phyloP scores from a whole-genome alignment of 2,329 filamentous ascomycete species.

The Paecilomyces dactylethromorphus region DNA sequence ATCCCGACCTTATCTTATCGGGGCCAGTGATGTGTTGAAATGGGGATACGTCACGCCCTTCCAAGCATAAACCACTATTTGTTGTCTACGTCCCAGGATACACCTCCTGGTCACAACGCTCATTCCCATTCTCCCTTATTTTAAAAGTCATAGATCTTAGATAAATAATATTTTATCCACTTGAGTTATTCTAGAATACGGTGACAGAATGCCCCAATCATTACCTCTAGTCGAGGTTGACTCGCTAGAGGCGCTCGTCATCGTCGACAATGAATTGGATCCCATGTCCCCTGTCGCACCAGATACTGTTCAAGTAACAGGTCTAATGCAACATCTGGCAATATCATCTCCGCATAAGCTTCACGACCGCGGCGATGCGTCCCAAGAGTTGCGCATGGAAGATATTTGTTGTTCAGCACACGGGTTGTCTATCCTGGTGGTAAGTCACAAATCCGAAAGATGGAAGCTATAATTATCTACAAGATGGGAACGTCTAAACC shows the following conservation, averaged over 20 bases:
- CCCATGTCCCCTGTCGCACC: constrained; percentile 43
- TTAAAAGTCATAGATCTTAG: not conserved
- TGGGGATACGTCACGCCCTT: not conserved
- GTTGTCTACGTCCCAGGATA: not conserved
- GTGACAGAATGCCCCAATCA: not conserved
- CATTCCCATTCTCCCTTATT: not conserved
- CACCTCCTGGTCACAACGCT: not conserved
- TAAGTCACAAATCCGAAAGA: constrained; percentile 18
- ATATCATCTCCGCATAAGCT: constrained; percentile 26
- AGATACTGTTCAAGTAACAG: constrained; percentile 36
- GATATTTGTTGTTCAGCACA: constrained; percentile 50
- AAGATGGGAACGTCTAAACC: not conserved
- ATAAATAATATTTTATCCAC: not conserved
- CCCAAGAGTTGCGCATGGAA: constrained; percentile 43
- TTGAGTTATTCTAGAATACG: not conserved
- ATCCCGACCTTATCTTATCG: not conserved
- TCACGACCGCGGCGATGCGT: constrained; percentile 34
- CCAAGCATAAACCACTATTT: not conserved
- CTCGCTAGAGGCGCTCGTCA: constrained; percentile 42
- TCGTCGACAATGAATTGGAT: constrained; percentile 52
- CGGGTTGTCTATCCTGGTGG: constrained; percentile 47
- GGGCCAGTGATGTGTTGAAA: not conserved
- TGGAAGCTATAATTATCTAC: not conserved
- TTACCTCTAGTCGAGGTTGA: constrained; percentile 35
- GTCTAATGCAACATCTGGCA: constrained; percentile 38